Evolutionary conservation across 345 rosid genomes (phyloP), one percentile per base, ranked within the genome.

Genomic region (Lumnitzera littorea): DNA sequence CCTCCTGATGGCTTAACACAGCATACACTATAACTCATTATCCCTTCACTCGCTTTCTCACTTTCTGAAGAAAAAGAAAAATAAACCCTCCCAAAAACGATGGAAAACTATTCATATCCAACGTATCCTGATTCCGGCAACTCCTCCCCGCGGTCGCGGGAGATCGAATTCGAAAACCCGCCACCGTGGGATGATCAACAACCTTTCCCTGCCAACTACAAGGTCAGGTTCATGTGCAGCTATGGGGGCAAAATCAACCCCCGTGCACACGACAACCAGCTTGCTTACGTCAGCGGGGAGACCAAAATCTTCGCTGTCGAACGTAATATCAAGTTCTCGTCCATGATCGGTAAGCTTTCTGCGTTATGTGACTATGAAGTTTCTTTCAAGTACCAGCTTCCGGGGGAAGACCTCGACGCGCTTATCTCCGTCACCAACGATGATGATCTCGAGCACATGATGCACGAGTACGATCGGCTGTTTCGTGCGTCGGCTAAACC

Each of bases 201-300:
- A 48, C 74, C 60, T 6, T 29, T 29, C 36, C 5, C 64, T 72
- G 20, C 80, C 3, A 75, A 48, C 75, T 82, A 75, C 74, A 87
- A 80, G 68, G 87, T 66, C 54, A 89, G 79, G 84, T 85, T 92
- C 62, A 82, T 92, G 94, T 89, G 96, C 63, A 87, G 96, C 71
- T 92, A 89, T 48, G 87, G 84, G 25, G 98, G 98, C 11, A 89
- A 92, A 83, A 92, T 92, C 86, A 94, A 80, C 29, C 97, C 98
- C 1, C 94, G 98, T 0, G 84, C 98, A 7, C 95, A 92, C 53
- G 98, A 92, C 66, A 89, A 92, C 72, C 94, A 81, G 70, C 91
- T 92, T 13, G 48, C 96, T 11, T 92, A 92, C 78, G 67, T 85
- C 51, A 81, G 90, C 55, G 98, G 98, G 3, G 96, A 92, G 65